These are phyloP conservation scores for Schwanniomyces pseudopolymorphus DNA, from an alignment of 805 yeast genomes.

Conservation along the genomic window DNA sequence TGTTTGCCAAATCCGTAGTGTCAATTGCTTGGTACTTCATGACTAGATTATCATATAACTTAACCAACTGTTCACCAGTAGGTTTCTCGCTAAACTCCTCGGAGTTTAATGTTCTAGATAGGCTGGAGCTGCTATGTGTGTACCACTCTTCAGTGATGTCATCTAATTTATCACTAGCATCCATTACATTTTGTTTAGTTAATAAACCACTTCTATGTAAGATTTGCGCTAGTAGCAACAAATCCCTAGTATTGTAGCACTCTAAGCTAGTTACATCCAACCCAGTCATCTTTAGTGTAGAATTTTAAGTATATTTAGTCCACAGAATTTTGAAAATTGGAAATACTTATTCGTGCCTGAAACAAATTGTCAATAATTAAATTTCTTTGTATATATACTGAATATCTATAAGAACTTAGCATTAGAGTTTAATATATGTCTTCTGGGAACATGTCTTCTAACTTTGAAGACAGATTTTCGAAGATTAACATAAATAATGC, in stretches of 20 bases:
- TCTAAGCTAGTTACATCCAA: constrained; percentile 4
- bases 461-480: constrained; percentile 31
- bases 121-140: constrained; percentile 23
- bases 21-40: constrained; percentile 23
- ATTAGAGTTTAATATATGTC: constrained; percentile 1
- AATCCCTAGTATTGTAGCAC: constrained; percentile 25
- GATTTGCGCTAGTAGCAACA: constrained; percentile 37
- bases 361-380: constrained; percentile 3
- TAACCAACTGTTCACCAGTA: constrained; percentile 16
- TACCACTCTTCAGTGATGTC: constrained; percentile 30
- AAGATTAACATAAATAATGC: constrained; percentile 20
- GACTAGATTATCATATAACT: constrained; percentile 28
- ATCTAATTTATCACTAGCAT: constrained; percentile 17
- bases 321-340: background rate
- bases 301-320: background rate
- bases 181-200: constrained; percentile 17
- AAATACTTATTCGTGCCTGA: background rate
- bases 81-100: constrained; percentile 15
- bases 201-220: constrained; percentile 33
- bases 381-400: background rate
- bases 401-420: background rate
- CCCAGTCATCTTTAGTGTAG: background rate
- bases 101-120: constrained; percentile 18
- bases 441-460: constrained; percentile 15
- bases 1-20: constrained; percentile 42